Base-by-base conservation (phyloP, 164 flowering plant species). In the Sextonia rubra region DNA sequence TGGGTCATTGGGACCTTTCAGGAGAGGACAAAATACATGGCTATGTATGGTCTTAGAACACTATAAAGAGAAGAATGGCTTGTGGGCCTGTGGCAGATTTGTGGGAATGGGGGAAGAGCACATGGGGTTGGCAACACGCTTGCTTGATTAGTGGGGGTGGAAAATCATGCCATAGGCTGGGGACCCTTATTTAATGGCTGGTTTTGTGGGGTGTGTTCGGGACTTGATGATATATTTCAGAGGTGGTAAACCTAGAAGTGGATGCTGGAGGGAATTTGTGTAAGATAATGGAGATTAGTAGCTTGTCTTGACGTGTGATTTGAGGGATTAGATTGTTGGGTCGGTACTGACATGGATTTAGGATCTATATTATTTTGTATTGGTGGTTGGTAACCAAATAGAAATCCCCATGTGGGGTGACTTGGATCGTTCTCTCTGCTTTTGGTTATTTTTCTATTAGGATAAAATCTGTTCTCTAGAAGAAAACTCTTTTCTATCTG, bases 121-220 rank as follows among this genome's bases (percentile, higher is more conserved):
- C 89, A 86, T 86, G 89, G 87, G 87, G 72, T 66, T 52, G 58
- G 58, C 44, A 66, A 78, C 86, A 81, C 80, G 82, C 79, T 80
- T 79, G 85, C 86, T 83, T 78, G 81, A 81, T 85, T 70, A 58
- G 30, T 73, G 85, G 79, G 77, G 79, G 78, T 77, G 49, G 23
- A 20, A 48, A 47, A 47, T 60, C n/a, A 23, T 47, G 25, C 25
- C 20, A 64, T 18, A 22, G 69, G 58, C n/a, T 23, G 23, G 27
- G n/a, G 24, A 4, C 37, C 24, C 24, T 66, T 20, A 32, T 66
- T 37, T 66, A 66, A 14, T 66, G 49, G 12, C 37, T 23, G 30
- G n/a, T 44, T 66, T 32, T 66, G 48, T 66, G 69, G 48, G 27
- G 37, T 29, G 17, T 29, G 67, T 14, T 25, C 27, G 67, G 44